Evolutionary conservation across 768 basidiomycete genomes (phyloP).

Genomic region (Trametes sanguinea): DNA sequence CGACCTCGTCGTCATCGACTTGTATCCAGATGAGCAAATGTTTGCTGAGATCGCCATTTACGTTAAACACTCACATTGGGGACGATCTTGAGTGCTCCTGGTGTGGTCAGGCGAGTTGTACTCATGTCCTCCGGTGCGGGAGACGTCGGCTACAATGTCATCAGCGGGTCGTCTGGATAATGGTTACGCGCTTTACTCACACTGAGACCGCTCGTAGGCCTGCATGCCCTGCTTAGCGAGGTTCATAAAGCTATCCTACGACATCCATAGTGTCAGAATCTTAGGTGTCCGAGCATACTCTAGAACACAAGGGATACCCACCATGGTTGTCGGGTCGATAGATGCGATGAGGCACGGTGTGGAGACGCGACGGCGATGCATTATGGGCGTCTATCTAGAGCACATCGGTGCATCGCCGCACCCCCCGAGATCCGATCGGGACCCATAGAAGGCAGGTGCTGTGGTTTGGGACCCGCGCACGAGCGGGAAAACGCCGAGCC

Average conservation of each 20-base stretch:
- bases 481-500: constrained; percentile 1
- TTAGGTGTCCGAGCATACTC: no score
- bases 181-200: constrained; percentile 32
- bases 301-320: not conserved
- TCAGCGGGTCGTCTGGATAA: not conserved
- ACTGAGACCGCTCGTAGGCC: constrained; percentile 53
- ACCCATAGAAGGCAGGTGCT: not conserved
- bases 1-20: constrained; percentile 70
- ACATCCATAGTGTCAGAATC: no score
- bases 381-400: constrained; percentile 17
- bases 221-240: constrained; percentile 69
- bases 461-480: not conserved
- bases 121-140: constrained; percentile 65
- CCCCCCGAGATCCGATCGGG: not conserved
- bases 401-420: constrained; percentile 5
- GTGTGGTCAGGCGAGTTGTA: constrained; percentile 59
- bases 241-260: constrained; percentile 67
- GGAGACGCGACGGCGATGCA: not conserved
- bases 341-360: not conserved
- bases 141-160: constrained; percentile 10
- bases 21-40: no score
- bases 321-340: constrained; percentile 2
- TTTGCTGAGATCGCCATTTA: no score
- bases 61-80: constrained; percentile 25
- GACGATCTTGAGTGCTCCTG: constrained; percentile 26